Evolutionary conservation across 1,139 yeast species (phyloP).

Genomic region (Kurtzmaniella quercitrusa): DNA sequence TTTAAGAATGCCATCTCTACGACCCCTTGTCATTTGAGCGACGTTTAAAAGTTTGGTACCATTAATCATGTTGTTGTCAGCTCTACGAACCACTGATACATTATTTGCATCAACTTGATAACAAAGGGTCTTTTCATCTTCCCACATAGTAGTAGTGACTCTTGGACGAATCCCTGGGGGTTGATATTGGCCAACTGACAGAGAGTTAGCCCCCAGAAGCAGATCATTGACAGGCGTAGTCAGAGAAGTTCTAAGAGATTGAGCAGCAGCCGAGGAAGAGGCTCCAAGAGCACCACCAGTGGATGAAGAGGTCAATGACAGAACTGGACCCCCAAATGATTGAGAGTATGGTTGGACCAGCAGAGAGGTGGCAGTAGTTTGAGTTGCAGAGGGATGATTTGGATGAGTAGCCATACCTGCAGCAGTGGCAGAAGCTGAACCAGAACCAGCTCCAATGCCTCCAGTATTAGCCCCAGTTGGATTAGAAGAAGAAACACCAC

Average conservation of each 20-base stretch:
- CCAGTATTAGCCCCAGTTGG: neutral
- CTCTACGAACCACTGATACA: constrained; percentile 87
- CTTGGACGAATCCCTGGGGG: constrained; percentile 67
- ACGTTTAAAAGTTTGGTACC: constrained; percentile 75
- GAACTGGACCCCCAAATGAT: constrained; percentile 1
- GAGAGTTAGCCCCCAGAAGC: constrained; percentile 21
- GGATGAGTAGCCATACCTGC: constrained; percentile 12
- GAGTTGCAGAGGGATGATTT: constrained; percentile 15
- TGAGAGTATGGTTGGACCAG: constrained; percentile 7
- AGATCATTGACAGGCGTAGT: constrained; percentile 19
- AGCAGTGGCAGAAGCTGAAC: constrained; percentile 1
- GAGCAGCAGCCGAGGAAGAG: neutral
- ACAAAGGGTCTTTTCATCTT: constrained; percentile 90
- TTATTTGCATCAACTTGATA: constrained; percentile 94
- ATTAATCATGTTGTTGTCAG: constrained; percentile 89
- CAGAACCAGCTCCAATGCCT: constrained; percentile 3
- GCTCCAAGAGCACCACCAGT: neutral
- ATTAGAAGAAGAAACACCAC: too few species aligned
- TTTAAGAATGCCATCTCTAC: constrained; percentile 62
- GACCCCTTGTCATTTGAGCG: constrained; percentile 54
- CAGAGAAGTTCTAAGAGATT: neutral
- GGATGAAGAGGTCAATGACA: neutral
- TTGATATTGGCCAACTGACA: constrained; percentile 45
- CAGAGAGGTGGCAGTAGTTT: constrained; percentile 9
- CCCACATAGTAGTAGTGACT: constrained; percentile 96